phyloP scores from a whole-genome alignment of 495 filamentous ascomycete genomes.

The Aspergillus egyptiacus region DNA sequence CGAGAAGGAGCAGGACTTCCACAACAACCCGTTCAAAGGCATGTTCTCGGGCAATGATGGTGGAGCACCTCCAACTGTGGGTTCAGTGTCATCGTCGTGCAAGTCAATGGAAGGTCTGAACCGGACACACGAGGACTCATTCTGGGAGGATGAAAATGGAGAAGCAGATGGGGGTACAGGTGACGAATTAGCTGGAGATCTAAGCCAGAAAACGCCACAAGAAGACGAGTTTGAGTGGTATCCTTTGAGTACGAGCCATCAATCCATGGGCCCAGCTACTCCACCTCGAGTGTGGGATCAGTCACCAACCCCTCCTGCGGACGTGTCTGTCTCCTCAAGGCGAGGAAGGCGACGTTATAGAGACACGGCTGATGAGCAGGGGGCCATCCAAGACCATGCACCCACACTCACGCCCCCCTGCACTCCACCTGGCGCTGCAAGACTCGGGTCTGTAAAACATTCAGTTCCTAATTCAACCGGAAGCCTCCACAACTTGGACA shows the following conservation, averaged over 20 bases:
- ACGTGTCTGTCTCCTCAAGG: slow-evolving; percentile 2
- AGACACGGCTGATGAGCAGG: slow-evolving; percentile 20
- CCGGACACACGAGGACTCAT: not conserved
- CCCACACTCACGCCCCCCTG: slow-evolving; percentile 37
- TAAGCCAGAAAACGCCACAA: not conserved
- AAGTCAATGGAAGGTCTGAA: not conserved
- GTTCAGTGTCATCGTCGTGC: not conserved
- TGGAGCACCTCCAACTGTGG: not conserved
- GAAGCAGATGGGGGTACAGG: not conserved
- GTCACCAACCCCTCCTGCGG: not conserved
- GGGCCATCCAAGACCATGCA: slow-evolving; percentile 13
- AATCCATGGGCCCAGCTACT: not conserved
- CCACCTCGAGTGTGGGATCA: slow-evolving; percentile 3
- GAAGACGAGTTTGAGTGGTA: slow-evolving; percentile 1
- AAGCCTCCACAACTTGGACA: not conserved
- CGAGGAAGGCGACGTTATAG: slow-evolving; percentile 23
- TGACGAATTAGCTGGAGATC: not conserved
- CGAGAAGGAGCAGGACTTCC: slow-evolving; percentile 9
- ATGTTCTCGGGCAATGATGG: slow-evolving; percentile 13
- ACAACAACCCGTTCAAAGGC: slow-evolving; percentile 18
- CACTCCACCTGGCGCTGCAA: slow-evolving; percentile 26
- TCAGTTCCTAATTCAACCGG: slow-evolving; percentile 8
- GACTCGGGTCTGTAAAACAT: slow-evolving; percentile 5
- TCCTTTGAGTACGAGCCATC: slow-evolving; percentile 6
- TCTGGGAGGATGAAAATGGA: not conserved